Conservation (phyloP, 2,329 filamentous ascomycete genomes). For the Furcasterigmium sp. region DNA sequence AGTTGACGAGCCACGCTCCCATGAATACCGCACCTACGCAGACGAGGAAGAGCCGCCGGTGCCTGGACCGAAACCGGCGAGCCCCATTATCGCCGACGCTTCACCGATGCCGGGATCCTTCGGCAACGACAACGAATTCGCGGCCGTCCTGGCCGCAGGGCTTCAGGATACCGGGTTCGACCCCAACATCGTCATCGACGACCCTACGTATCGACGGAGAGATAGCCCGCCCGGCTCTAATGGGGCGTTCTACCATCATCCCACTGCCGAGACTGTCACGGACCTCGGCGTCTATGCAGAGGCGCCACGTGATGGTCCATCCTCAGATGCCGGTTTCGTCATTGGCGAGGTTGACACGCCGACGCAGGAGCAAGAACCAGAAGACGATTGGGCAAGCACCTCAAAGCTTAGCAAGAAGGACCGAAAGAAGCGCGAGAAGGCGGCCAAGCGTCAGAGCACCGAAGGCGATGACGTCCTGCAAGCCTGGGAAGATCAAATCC, state of each 20-base stretch:
- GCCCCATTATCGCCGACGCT: conserved; percentile 24
- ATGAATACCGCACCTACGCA: conserved; percentile 10
- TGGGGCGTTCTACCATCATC: conserved; percentile 40
- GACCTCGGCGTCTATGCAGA: conserved; percentile 26
- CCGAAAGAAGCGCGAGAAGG: conserved; percentile 41
- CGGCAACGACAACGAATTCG: conserved; percentile 63
- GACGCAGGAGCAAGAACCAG: conserved; percentile 5
- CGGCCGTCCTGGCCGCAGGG: conserved; percentile 63
- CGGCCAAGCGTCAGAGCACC: conserved; percentile 27
- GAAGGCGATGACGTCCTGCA: conserved; percentile 7
- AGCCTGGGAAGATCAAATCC: not conserved
- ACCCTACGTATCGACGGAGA: conserved; percentile 57
- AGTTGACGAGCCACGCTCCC: not conserved
- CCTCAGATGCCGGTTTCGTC: conserved; percentile 35
- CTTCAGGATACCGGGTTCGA: conserved; percentile 66
- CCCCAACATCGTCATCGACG: conserved; percentile 63
- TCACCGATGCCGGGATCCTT: conserved; percentile 61
- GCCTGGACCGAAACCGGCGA: conserved; percentile 52
- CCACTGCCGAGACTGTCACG: conserved; percentile 42
- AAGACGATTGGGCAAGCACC: conserved; percentile 17
- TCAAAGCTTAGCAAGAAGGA: conserved; percentile 41
- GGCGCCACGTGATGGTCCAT: conserved; percentile 10
- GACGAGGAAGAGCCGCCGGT: conserved; percentile 43
- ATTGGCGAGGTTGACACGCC: conserved; percentile 41
- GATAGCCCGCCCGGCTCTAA: conserved; percentile 59